A percentile compares a stretch with the other conserved stretches of the same genome.
phyloP scores from a whole-genome alignment of 1,284 basidiomycete species.

The Heterobasidion occidentale region DNA sequence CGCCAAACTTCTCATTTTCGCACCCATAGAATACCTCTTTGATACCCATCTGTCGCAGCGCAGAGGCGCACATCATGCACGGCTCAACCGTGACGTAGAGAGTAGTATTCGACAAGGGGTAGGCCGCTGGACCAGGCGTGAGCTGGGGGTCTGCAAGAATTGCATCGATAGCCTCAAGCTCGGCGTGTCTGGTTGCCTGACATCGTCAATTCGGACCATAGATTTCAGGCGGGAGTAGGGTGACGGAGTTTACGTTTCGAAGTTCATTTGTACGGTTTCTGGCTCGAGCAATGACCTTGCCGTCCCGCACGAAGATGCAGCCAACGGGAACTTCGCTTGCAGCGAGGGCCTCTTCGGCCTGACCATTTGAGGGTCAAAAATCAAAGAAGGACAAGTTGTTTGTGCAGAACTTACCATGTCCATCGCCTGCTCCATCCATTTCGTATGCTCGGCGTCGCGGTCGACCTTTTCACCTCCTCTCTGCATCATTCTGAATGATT shows the following conservation, averaged over 20 bases:
- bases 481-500: no score
- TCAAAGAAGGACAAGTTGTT: not conserved
- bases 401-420: conserved; percentile 10
- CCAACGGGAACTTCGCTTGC: conserved; percentile 94
- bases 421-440: conserved; percentile 15
- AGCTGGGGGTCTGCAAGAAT: conserved; percentile 64
- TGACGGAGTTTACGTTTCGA: conserved; percentile 47
- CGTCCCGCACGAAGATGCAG: conserved; percentile 87
- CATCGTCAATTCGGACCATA: not conserved
- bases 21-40: conserved; percentile 90
- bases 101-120: conserved; percentile 74
- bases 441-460: conserved; percentile 6
- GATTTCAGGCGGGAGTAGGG: not conserved
- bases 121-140: conserved; percentile 39
- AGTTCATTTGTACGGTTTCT: conserved; percentile 95
- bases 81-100: conserved; percentile 99
- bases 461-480: not conserved
- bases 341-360: conserved; percentile 82
- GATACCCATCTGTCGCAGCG: conserved; percentile 90
- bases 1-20: conserved; percentile 95
- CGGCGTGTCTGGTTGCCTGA: conserved; percentile 94
- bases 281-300: conserved; percentile 73
- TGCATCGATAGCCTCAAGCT: conserved; percentile 93
- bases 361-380: not conserved
- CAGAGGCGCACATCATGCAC: conserved; percentile 98